A percentile compares a stretch with the other conserved stretches of the same genome.
These are phyloP conservation scores for Pleurotus citrinopileatus DNA, from an alignment of 768 basidiomycete species.

Conservation along the genomic window DNA sequence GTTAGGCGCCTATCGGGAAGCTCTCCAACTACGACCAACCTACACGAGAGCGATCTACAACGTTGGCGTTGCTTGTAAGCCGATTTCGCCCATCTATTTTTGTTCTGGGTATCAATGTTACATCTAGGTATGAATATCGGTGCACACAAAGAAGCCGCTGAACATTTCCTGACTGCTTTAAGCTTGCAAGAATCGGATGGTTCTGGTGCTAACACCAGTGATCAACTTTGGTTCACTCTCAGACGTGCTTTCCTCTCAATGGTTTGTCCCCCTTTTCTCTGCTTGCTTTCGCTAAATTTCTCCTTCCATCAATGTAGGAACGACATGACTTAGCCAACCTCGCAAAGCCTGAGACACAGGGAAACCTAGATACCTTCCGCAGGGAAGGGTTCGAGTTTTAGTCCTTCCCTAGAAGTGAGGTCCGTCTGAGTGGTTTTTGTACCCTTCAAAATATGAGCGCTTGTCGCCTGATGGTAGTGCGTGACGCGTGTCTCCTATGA, in stretches of 20 bases:
- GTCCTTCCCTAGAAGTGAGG: slow-evolving; percentile 12
- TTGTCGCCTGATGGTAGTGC: too few species aligned
- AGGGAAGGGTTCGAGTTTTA: slow-evolving; percentile 90
- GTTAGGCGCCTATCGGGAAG: slow-evolving; percentile 84
- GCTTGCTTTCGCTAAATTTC: slow-evolving; percentile 10
- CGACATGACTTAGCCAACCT: slow-evolving; percentile 80
- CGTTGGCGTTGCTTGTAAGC: slow-evolving; percentile 94
- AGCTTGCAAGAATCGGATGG: slow-evolving; percentile 61
- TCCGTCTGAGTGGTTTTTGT: too few species aligned
- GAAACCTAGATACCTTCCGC: slow-evolving; percentile 71
- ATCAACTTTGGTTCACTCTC: slow-evolving; percentile 89
- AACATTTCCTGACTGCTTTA: slow-evolving; percentile 89
- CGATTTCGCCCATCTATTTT: slow-evolving; percentile 5
- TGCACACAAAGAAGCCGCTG: slow-evolving; percentile 91
- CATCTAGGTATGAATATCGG: slow-evolving; percentile 88
- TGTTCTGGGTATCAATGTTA: background rate
- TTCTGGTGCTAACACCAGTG: slow-evolving; percentile 67
- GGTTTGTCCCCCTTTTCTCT: slow-evolving; percentile 41
- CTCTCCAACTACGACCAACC: slow-evolving; percentile 85
- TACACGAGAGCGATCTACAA: slow-evolving; percentile 98
- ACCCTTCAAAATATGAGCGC: too few species aligned
- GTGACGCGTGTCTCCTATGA: too few species aligned
- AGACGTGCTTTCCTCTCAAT: slow-evolving; percentile 76
- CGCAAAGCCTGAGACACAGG: slow-evolving; percentile 59
- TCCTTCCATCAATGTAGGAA: slow-evolving; percentile 43